Evolutionary conservation across 2,329 filamentous ascomycete genomes (phyloP).

Genomic region (Amesomyces nigricolor): DNA sequence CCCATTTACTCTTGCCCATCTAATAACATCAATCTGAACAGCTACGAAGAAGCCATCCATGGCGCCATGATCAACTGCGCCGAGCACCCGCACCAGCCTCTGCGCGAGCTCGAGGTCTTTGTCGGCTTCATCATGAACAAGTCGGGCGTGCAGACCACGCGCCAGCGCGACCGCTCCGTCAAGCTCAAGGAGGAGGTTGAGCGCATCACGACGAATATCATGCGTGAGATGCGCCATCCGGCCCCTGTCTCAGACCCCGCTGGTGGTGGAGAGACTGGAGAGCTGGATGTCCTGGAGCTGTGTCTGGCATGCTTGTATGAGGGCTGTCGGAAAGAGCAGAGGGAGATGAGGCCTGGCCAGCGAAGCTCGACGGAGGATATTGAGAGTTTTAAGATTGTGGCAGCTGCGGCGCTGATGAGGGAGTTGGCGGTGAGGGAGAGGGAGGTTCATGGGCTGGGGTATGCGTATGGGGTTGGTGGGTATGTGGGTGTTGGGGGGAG

Average conservation of each 20-base stretch:
- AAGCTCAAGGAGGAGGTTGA: conserved; percentile 49
- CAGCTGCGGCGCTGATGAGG: conserved; percentile 28
- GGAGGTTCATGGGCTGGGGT: neutral
- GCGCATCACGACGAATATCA: conserved; percentile 38
- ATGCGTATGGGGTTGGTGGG: neutral
- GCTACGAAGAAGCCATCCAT: conserved; percentile 42
- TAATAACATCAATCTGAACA: conserved; percentile 18
- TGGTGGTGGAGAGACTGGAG: neutral
- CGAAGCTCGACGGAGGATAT: conserved; percentile 15
- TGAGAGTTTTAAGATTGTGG: conserved; percentile 31
- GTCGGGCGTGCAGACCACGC: conserved; percentile 42
- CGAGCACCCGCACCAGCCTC: conserved; percentile 38
- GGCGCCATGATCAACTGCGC: conserved; percentile 40
- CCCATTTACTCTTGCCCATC: neutral
- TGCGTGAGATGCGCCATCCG: conserved; percentile 23
- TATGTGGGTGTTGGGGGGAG: neutral
- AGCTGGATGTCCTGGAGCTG: conserved; percentile 26
- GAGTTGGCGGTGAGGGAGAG: conserved; percentile 23
- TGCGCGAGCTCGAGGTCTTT: conserved; percentile 50
- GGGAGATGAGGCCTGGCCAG: neutral
- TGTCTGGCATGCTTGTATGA: conserved; percentile 30
- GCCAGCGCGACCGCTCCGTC: conserved; percentile 47
- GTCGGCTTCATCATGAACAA: conserved; percentile 52
- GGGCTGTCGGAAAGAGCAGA: conserved; percentile 12
- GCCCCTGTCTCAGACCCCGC: neutral